Evolutionary conservation across 768 basidiomycete genomes (phyloP), one percentile per base, ranked within the genome.

Genomic region (Cyclocybe aegerita): DNA sequence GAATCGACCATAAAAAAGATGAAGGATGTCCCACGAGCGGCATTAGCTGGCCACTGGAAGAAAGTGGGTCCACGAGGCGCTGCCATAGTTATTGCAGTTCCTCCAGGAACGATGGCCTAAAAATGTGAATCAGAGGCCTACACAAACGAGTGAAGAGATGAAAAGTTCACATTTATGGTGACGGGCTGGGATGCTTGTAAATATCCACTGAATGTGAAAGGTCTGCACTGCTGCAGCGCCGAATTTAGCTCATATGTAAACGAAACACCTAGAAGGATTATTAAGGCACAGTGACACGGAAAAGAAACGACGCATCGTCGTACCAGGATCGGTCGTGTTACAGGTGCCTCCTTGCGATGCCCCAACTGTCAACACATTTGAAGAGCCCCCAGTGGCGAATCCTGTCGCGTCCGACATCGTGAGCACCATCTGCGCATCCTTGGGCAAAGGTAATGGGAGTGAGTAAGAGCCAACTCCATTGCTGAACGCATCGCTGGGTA

Each of bases 401-500:
- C 86, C 87, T 23, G 77, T 78, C 12, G 81, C 72, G 60, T 91
- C 89, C 23, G 85, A 90, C 84, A 91, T 86, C 33, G 80, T 75
- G 14, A 85, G 50, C 9, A 88, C 43, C 42, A 88, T 70, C 46
- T 69, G 63, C 12, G 71, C 60, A 29, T 59, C 67, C 7, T 69
- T 59, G 9, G 62, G 30, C 40, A 83, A 66, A 2, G 74, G 71
- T 9, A 89, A 55, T 50, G 71, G 73, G 0, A 75, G 61, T 9
- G 74, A 67, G 61, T 73, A 88, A 0, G 76, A 75, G 43, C 85
- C 85, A 52, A 74, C 52, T 42, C 79, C 79, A 69, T 78, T 72
- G 60, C 46, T 74, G 61, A 79, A 83, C 4, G 82, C 75, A n/a
- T 74, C 62, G 4, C 69, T 53, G 14, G 86, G 83, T 47, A 90